Evolutionary conservation across 805 yeast species (phyloP), one percentile per base, ranked within the genome.

Genomic region (Peterozyma toletana): DNA sequence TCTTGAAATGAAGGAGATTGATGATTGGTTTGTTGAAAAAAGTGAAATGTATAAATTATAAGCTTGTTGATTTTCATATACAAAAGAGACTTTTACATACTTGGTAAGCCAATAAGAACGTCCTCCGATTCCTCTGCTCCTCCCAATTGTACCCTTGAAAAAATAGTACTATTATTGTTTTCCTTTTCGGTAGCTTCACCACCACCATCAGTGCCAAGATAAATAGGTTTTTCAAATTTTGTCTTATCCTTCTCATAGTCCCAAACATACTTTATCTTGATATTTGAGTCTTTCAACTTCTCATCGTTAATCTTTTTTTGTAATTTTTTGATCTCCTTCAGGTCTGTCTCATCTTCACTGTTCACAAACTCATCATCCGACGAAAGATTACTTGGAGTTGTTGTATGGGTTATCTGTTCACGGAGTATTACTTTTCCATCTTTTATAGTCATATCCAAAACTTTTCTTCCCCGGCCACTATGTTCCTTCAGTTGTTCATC

Each of bases 351-450:
- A 40, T 66, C 64, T 9, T 64, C 65, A 7, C 62, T 62, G 11
- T 57, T 60, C 1, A 56, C 37, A 11, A 59, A 57, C 7, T 61
- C 65, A 31, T 46, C 53, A 34, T 62, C 67, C 15, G 61, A 67
- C 5, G 57, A 54, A 3, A 57, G 56, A 17, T 54, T 57, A 2
- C 52, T 61, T 21, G 50, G 54, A 51, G 5, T 50, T 53, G 9
- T 48, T 50, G 10, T 53, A 53, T 36, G 30, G 16, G 38, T 54
- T 0, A 43, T 59, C 53, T 57, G 69, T 46, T 82, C 88, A 15
- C 70, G 73, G 68, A 84, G 67, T 9, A 71, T 68, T 2, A 86
- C 95, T 55, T 86, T 86, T 9, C 96, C 96, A 47, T 90, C 83
- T 35, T 75, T 70, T 17, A 93, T 80, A 15, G 83, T 78, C 72